Percentiles rank a stretch among this genome's conserved stretches.
phyloP scores from a whole-genome alignment of 2,329 filamentous ascomycete genomes.

The Spiromastix sp. region DNA sequence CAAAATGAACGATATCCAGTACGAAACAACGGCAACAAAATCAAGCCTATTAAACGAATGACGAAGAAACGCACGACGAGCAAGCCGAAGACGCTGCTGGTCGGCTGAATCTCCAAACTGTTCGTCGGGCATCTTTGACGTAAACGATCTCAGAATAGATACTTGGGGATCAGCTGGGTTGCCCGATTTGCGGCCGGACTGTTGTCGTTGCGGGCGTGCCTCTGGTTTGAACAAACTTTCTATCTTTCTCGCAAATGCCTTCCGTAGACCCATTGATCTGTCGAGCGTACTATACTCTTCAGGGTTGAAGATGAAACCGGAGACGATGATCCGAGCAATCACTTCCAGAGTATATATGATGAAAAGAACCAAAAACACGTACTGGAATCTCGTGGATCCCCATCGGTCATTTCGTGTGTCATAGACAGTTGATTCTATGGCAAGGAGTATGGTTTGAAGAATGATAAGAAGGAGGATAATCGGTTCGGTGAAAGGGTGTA shows the following conservation, averaged over 20 bases:
- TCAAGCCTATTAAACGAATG: constrained; percentile 95
- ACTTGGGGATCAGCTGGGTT: constrained; percentile 25
- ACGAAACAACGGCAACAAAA: constrained; percentile 87
- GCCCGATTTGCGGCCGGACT: constrained; percentile 45
- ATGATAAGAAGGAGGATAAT: constrained; percentile 79
- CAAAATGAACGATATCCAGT: constrained; percentile 81
- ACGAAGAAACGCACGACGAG: constrained; percentile 80
- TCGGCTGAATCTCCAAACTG: constrained; percentile 56
- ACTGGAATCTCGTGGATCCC: constrained; percentile 60
- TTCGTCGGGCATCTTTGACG: constrained; percentile 53
- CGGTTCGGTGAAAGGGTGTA: constrained; percentile 79
- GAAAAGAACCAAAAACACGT: constrained; percentile 72
- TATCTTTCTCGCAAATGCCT: constrained; percentile 66
- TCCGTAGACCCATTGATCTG: constrained; percentile 61
- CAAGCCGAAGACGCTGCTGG: constrained; percentile 74
- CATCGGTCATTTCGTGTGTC: constrained; percentile 50
- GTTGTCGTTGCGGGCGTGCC: constrained; percentile 67
- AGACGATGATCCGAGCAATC: constrained; percentile 75
- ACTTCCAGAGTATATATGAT: constrained; percentile 83
- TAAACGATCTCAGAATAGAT: constrained; percentile 67
- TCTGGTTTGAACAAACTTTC: constrained; percentile 69
- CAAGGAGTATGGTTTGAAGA: constrained; percentile 76
- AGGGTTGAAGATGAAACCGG: constrained; percentile 84
- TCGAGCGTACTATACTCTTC: constrained; percentile 87
- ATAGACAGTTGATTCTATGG: constrained; percentile 71